phyloP scores from a whole-genome alignment of 805 yeast genomes.

The Teunomyces stri region DNA sequence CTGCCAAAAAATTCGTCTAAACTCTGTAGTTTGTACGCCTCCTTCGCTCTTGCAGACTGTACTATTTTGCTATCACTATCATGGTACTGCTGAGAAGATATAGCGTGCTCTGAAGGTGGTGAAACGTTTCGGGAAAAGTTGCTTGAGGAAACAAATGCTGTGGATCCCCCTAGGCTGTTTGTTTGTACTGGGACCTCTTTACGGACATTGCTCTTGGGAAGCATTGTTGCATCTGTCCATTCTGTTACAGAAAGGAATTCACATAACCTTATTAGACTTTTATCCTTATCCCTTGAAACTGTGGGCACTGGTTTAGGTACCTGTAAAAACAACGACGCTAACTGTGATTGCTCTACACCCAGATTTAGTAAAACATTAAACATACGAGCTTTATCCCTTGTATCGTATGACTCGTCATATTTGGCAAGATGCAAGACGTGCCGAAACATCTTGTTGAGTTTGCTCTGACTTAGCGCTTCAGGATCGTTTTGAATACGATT shows the following conservation, averaged over 20 bases:
- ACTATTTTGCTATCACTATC: not conserved
- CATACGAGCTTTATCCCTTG: slow-evolving; percentile 82
- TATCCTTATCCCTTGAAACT: slow-evolving; percentile 1
- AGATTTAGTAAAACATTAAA: slow-evolving; percentile 58
- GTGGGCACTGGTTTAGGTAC: slow-evolving; percentile 71
- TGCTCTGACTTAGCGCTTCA: slow-evolving; percentile 9
- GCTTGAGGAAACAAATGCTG: not conserved
- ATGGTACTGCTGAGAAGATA: slow-evolving; percentile 19
- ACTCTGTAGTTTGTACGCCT: slow-evolving; percentile 64
- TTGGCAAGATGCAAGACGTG: slow-evolving; percentile 62
- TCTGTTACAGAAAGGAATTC: slow-evolving; percentile 30
- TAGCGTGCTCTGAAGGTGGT: slow-evolving; percentile 21
- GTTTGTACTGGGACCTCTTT: slow-evolving; percentile 18
- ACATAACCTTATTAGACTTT: slow-evolving; percentile 1
- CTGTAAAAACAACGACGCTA: slow-evolving; percentile 69
- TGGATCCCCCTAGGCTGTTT: slow-evolving; percentile 5
- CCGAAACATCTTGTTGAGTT: slow-evolving; percentile 52
- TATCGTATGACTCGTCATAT: slow-evolving; percentile 72
- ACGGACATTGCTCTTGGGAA: slow-evolving; percentile 33
- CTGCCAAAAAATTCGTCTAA: slow-evolving; percentile 80
- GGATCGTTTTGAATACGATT: slow-evolving; percentile 31
- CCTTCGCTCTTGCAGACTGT: slow-evolving; percentile 7
- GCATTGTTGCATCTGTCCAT: slow-evolving; percentile 43
- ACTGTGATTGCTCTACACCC: slow-evolving; percentile 42
- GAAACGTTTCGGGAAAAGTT: slow-evolving; percentile 13